Base-by-base conservation (phyloP, 2,329 filamentous ascomycete genomes). In the Colletotrichum tropicale region DNA sequence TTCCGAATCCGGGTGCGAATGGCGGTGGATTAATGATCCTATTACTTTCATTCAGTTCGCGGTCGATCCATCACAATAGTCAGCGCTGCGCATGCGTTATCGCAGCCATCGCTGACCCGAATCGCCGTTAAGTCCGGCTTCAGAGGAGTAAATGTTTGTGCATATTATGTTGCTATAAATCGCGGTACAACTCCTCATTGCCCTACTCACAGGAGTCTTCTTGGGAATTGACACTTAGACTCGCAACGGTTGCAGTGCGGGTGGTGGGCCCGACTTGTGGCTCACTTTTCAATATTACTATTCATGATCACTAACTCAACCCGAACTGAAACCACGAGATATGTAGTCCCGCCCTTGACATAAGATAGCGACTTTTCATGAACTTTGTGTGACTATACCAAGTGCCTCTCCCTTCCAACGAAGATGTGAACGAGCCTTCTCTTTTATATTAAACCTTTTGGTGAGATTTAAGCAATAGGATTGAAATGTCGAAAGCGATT, bases 21-120 rank as follows among this genome's bases (percentile, higher is more conserved):
- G n/a, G 6, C n/a, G 6, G 43, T 48, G 43, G 43, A 48, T 8
- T 13, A 48, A 21, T 48, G 18, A 21, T 48, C 1, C 10, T n/a
- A 3, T 6, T 3, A 43, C 5, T 21, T 48, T 48, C 43, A 48
- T 21, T 0, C 1, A 12, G 6, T 48, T 21, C n/a, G n/a, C 43
- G 1, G n/a, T 13, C 10, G 43, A 48, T 48, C 43, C 43, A 48
- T 48, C n/a, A 7, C n/a, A 13, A 2, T 48, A 0, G 1, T 8
- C 43, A 21, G 43, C 43, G 6, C 38, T 2, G 1, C 38, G 38
- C 9, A n/a, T 43, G 18, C 18, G 18, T 43, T 0, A 21, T 21
- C 0, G 6, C 43, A 48, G 10, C 10, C 1, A 2, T n/a, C 0
- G 43, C 10, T 12, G 18, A 21, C 18, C 38, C 0, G 18, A 43